Evolutionary conservation across 1,284 basidiomycete species (phyloP).

Genomic region (Ustilago bromivora): DNA sequence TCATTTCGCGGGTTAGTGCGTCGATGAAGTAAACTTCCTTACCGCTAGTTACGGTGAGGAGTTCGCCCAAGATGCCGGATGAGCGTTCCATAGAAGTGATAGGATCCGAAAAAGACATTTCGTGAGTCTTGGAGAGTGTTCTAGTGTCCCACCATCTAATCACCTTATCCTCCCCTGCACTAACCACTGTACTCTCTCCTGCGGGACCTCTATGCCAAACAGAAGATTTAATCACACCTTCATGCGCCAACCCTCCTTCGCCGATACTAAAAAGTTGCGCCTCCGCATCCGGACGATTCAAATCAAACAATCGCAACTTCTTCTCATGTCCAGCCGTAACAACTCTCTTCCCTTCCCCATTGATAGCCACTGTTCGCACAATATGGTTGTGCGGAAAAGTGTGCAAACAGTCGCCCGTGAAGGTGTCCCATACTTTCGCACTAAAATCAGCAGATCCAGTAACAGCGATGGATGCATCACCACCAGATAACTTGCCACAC

Average conservation of each 20-base stretch:
- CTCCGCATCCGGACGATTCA: constrained; percentile 78
- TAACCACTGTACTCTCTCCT: constrained; percentile 77
- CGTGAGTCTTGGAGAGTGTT: constrained; percentile 79
- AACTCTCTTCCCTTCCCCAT: constrained; percentile 77
- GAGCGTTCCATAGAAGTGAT: constrained; percentile 88
- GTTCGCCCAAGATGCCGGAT: constrained; percentile 82
- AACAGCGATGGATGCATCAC: constrained; percentile 78
- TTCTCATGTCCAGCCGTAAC: constrained; percentile 97
- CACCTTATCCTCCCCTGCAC: constrained; percentile 89
- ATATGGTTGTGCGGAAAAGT: constrained; percentile 98
- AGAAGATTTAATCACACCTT: constrained; percentile 89
- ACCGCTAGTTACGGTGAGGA: constrained; percentile 89
- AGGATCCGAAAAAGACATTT: constrained; percentile 80
- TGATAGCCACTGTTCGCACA: constrained; percentile 91
- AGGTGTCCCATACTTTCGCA: constrained; percentile 98
- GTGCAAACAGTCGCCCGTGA: constrained; percentile 84
- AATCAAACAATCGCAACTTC: constrained; percentile 94
- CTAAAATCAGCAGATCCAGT: constrained; percentile 97
- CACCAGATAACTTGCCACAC: constrained; percentile 90
- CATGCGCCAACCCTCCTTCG: constrained; percentile 73
- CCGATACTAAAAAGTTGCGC: constrained; percentile 80
- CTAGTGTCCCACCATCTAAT: constrained; percentile 97
- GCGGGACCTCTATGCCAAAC: constrained; percentile 81
- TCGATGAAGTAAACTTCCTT: constrained; percentile 86
- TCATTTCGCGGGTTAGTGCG: constrained; percentile 31